phyloP scores from a whole-genome alignment of 1,284 basidiomycete genomes.

The Neolentinus lepideus region DNA sequence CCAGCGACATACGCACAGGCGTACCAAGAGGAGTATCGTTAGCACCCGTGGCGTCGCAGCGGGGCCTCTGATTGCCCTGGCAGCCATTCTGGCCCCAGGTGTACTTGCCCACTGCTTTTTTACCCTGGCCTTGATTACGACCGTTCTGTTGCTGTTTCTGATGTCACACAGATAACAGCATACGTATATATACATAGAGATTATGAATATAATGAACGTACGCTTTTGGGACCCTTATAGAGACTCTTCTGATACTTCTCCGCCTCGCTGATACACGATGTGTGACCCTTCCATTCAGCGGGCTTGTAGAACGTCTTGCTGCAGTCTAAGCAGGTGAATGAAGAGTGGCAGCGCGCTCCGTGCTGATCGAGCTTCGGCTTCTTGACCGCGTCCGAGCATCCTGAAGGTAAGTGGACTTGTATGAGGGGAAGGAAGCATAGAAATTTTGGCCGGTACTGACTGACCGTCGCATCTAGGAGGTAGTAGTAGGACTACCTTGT shows the following conservation, averaged over 20 bases:
- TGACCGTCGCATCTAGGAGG: slow-evolving; percentile 39
- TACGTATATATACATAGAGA: neutral
- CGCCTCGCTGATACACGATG: slow-evolving; percentile 80
- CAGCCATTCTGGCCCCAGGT: neutral
- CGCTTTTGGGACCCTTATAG: slow-evolving; percentile 73
- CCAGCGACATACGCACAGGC: slow-evolving; percentile 43
- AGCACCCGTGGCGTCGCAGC: slow-evolving; percentile 46
- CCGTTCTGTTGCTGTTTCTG: neutral
- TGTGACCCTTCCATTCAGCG: slow-evolving; percentile 77
- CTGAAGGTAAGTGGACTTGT: slow-evolving; percentile 36
- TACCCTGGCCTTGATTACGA: neutral
- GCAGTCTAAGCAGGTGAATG: slow-evolving; percentile 88
- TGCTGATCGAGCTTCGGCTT: slow-evolving; percentile 86
- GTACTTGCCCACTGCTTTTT: neutral
- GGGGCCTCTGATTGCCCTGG: slow-evolving; percentile 9
- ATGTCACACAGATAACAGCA: neutral
- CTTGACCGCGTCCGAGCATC: slow-evolving; percentile 80
- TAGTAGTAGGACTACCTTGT: no score
- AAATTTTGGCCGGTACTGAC: slow-evolving; percentile 8
- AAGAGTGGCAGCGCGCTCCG: slow-evolving; percentile 46
- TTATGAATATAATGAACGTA: slow-evolving; percentile 13
- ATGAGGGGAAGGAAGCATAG: slow-evolving; percentile 7
- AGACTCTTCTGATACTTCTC: slow-evolving; percentile 87
- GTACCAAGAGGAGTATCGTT: slow-evolving; percentile 64
- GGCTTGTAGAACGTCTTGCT: slow-evolving; percentile 72